Conservation (phyloP, 176 grass and related monocot species). For the Eleusine indica region DNA sequence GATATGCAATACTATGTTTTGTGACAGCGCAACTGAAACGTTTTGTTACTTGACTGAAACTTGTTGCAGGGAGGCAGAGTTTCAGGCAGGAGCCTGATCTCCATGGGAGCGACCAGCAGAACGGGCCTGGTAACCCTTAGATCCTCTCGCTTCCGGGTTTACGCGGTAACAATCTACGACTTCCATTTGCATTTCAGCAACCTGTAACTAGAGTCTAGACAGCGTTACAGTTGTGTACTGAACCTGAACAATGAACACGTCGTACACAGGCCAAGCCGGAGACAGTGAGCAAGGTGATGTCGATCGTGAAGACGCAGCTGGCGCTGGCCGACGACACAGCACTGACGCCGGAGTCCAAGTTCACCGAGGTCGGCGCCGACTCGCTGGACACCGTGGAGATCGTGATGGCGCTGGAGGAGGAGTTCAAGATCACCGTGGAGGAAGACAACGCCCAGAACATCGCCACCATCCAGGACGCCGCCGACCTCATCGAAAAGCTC, state of each 20-base stretch:
- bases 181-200: too few relatives aligned
- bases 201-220: too few relatives aligned
- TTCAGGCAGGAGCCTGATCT: constrained; percentile 29
- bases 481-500: constrained; percentile 57
- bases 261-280: constrained; percentile 62
- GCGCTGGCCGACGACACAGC: constrained; percentile 53
- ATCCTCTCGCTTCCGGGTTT: constrained; percentile 49
- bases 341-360: constrained; percentile 63
- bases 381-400: constrained; percentile 95
- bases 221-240: background rate
- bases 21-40: background rate
- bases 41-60: background rate
- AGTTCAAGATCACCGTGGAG: constrained; percentile 74
- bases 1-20: background rate
- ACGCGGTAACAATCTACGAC: constrained; percentile 35
- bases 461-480: constrained; percentile 79
- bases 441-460: constrained; percentile 84
- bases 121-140: constrained; percentile 31
- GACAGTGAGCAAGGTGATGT: constrained; percentile 76
- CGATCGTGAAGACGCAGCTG: constrained; percentile 76
- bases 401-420: constrained; percentile 88
- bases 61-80: constrained; percentile 54
- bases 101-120: constrained; percentile 27
- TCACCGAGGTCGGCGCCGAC: constrained; percentile 70
- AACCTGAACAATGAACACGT: background rate